Conservation (phyloP, 2,329 filamentous ascomycete species). For the Neonectria magnoliae region DNA sequence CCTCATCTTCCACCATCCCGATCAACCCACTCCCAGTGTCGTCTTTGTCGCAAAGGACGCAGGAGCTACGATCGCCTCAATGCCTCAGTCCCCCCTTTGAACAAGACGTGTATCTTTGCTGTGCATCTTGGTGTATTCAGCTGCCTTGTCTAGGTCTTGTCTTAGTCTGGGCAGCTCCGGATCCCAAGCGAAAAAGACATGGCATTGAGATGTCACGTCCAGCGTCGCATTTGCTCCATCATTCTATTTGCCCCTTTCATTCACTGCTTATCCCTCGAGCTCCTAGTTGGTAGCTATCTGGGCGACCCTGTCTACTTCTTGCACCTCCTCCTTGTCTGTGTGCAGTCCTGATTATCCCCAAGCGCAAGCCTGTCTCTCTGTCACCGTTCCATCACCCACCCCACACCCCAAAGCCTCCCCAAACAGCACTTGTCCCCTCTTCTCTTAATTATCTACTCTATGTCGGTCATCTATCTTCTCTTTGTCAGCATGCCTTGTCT, state of each 20-base stretch:
- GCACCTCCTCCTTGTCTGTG: slow-evolving; percentile 6
- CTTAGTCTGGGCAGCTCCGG: slow-evolving; percentile 10
- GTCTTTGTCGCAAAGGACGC: slow-evolving; percentile 11
- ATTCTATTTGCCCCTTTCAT: slow-evolving; percentile 3
- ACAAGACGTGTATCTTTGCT: slow-evolving; percentile 3
- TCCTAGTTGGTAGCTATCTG: slow-evolving; percentile 4
- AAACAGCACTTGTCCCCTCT: slow-evolving; percentile 5
- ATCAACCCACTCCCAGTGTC: not conserved
- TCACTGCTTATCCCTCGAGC: slow-evolving; percentile 18
- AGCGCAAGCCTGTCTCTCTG: slow-evolving; percentile 1
- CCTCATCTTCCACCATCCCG: not conserved
- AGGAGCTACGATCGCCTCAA: not conserved
- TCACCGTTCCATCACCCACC: slow-evolving; percentile 10
- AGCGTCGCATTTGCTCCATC: slow-evolving; percentile 18
- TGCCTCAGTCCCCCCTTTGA: not conserved
- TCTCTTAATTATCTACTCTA: not conserved
- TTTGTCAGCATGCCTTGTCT: slow-evolving; percentile 2
- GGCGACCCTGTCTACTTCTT: not conserved
- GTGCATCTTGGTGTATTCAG: slow-evolving; percentile 7
- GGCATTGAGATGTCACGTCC: slow-evolving; percentile 8
- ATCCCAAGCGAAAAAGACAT: slow-evolving; percentile 1
- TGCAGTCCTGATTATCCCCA: slow-evolving; percentile 12
- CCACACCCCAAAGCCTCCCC: slow-evolving; percentile 14
- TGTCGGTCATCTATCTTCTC: not conserved
- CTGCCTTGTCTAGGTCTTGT: slow-evolving; percentile 14